phyloP scores from a whole-genome alignment of 129 eudicot genomes.

The Tagetes patula region DNA sequence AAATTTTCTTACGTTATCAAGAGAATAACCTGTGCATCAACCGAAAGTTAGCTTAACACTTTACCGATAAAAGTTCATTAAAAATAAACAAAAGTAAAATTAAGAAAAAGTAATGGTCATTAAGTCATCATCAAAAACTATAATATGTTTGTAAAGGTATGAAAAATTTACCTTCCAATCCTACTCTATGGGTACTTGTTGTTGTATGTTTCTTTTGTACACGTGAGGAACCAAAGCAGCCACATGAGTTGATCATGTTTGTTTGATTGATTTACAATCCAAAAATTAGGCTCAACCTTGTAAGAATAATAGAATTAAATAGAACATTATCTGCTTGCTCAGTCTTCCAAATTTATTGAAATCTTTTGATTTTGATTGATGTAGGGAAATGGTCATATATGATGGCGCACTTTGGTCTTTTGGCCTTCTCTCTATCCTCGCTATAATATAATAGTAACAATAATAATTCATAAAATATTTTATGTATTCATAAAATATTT shows the following conservation, averaged over 20 bases:
- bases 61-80: constrained; percentile 7
- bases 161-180: constrained; percentile 43
- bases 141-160: not conserved
- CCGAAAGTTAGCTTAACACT: constrained; percentile 13
- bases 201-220: constrained; percentile 35
- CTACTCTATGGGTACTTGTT: constrained; percentile 25
- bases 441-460: not conserved
- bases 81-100: constrained; percentile 6
- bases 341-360: too few relatives aligned
- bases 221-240: constrained; percentile 55
- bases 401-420: too few relatives aligned
- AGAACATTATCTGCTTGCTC: not conserved
- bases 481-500: too few relatives aligned
- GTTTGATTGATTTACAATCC: constrained; percentile 10
- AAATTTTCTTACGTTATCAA: constrained; percentile 54
- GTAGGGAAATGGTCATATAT: too few relatives aligned
- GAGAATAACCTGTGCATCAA: constrained; percentile 46
- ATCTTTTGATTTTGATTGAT: too few relatives aligned
- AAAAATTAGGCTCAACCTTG: constrained; percentile 27
- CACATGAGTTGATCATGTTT: constrained; percentile 50
- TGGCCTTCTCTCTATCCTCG: constrained; percentile 19
- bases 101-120: not conserved
- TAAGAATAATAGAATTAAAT: not conserved
- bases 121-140: not conserved
- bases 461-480: too few relatives aligned